Percentiles rank a stretch among this genome's conserved stretches.
Conservation (phyloP, 495 filamentous ascomycete genomes). For the Talaromyces trachyspermus region DNA sequence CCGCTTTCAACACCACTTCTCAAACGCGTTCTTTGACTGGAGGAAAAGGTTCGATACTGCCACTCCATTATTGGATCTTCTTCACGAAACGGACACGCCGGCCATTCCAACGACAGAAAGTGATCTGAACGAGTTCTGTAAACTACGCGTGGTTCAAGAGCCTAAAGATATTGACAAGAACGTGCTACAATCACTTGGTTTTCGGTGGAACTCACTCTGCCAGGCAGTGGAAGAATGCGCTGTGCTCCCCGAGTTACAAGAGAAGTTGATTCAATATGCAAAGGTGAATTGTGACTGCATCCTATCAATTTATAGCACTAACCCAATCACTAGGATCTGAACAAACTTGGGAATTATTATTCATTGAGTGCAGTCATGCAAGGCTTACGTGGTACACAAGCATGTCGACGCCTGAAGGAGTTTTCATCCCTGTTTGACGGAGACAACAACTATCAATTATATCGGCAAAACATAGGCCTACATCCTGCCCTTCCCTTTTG, state of each 20-base stretch:
- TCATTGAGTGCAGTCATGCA: background rate
- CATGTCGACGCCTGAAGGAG: background rate
- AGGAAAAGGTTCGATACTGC: background rate
- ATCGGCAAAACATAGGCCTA: background rate
- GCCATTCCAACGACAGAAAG: background rate
- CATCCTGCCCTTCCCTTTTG: background rate
- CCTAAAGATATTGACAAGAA: background rate
- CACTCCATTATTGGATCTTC: background rate
- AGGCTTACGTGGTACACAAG: background rate
- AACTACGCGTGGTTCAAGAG: background rate
- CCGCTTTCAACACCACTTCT: background rate
- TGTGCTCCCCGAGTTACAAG: background rate
- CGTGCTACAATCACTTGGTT: background rate
- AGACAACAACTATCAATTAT: background rate
- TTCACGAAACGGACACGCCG: background rate
- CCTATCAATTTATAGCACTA: background rate
- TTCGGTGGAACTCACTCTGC: background rate
- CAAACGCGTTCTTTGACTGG: background rate
- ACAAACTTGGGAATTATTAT: background rate
- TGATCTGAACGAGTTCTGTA: background rate
- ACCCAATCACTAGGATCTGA: background rate
- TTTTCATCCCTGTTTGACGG: background rate
- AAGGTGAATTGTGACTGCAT: background rate
- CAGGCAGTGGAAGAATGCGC: background rate
- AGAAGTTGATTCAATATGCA: background rate